phyloP scores from a whole-genome alignment of 805 yeast species.

The Ogataea neopini region DNA sequence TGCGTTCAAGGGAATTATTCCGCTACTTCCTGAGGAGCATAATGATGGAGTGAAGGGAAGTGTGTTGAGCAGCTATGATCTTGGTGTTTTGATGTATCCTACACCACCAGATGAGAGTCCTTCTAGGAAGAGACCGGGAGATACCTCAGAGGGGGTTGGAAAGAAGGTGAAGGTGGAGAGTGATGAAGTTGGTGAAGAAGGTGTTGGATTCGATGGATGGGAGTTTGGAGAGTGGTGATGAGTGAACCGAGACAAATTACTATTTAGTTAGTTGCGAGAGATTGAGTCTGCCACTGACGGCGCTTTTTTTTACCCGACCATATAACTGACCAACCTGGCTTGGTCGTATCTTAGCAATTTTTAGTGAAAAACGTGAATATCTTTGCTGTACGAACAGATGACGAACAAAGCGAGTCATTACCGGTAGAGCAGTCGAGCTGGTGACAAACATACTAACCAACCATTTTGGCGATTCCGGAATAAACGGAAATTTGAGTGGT shows the following conservation, averaged over 20 bases:
- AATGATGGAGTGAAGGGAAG: slow-evolving; percentile 9
- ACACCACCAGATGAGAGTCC: slow-evolving; percentile 39
- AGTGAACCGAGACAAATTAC: neutral
- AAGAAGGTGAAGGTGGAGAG: slow-evolving; percentile 22
- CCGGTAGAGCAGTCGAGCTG: neutral
- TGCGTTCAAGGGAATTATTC: slow-evolving; percentile 47
- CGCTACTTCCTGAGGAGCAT: slow-evolving; percentile 25
- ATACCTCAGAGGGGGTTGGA: slow-evolving; percentile 13
- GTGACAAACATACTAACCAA: no score
- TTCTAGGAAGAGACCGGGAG: slow-evolving; percentile 1
- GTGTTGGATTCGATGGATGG: slow-evolving; percentile 35
- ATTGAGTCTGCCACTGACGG: no score
- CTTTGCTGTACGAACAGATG: no score
- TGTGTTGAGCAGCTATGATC: slow-evolving; percentile 13
- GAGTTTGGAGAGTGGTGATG: slow-evolving; percentile 17
- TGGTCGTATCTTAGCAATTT: no score
- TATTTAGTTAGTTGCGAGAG: no score
- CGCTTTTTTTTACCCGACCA: no score
- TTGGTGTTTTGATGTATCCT: slow-evolving; percentile 31
- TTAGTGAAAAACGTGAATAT: no score
- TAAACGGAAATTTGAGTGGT: no score
- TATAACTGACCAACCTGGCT: no score
- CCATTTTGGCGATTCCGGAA: no score
- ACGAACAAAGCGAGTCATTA: neutral
- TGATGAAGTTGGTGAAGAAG: slow-evolving; percentile 12